Base-by-base conservation (phyloP, 2,329 filamentous ascomycete genomes). In the Fusarium sp. region DNA sequence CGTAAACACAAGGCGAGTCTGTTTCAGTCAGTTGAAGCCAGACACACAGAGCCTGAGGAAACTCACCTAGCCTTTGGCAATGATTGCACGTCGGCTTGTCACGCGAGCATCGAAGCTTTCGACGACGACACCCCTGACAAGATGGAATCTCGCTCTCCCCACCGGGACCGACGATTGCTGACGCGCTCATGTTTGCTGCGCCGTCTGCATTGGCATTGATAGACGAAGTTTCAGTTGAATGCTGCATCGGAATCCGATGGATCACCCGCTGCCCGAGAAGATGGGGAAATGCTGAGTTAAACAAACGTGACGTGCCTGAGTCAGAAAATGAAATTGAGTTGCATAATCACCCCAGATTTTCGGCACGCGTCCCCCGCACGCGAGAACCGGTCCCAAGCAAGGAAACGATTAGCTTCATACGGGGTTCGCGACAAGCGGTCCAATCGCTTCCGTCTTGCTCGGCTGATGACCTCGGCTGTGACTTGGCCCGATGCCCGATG, bases 111-210 rank as follows among this genome's bases (percentile, higher is more conserved):
- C 70, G 66, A 17, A 77, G 62, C 22, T 77, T 77, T 10, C 75
- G 71, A 58, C 72, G 63, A 2, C 75, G 65, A 38, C 75, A 77
- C 7, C 75, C 75, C 12, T 77, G 75, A 33, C 75, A 78, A 12
- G 72, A 72, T 12, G 72, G 71, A 7, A 72, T 15, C 17, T 74
- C 71, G 37, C 61, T 15, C 22, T 74, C 72, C 0, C 40, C 25
- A 32, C 37, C 27, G 8, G 71, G 37, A 2, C 37, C 62, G 40
- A 58, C 62, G n/a, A 40, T 8, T 17, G 27, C 50, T 27, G 45
- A n/a, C 20, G 61, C 27, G 52, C n/a, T 61, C 59, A 8, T 72
- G 65, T 5, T 22, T 45, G 9, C 17, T 63, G 38, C 20, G 52
- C 11, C 60, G 17, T 64, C 62, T 73, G 14, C 60, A 14, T 52